phyloP scores from a whole-genome alignment of 345 rosid genomes.

The Microcos paniculata region DNA sequence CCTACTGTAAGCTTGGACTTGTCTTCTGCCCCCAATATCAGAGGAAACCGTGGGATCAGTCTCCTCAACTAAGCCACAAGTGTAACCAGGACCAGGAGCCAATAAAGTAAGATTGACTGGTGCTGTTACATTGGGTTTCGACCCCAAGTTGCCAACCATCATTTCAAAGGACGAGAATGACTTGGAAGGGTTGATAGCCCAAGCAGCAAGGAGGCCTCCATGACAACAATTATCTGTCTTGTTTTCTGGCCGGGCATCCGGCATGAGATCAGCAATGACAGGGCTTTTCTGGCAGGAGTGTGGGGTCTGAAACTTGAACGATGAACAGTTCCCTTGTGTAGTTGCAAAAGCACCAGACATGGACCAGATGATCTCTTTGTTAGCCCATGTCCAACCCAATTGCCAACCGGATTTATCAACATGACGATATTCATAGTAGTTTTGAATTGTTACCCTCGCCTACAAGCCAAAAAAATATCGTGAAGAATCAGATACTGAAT shows the following conservation, averaged over 20 bases:
- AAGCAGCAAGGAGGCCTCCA: slow-evolving; percentile 45
- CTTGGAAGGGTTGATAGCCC: slow-evolving; percentile 45
- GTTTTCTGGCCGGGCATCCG: slow-evolving; percentile 27
- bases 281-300: slow-evolving; percentile 53
- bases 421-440: slow-evolving; percentile 47
- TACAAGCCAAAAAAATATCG: slow-evolving; percentile 17
- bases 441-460: slow-evolving; percentile 58
- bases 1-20: slow-evolving; percentile 55
- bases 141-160: slow-evolving; percentile 38
- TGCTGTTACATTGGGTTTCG: slow-evolving; percentile 19
- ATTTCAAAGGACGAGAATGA: slow-evolving; percentile 54
- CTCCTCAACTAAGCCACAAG: slow-evolving; percentile 42
- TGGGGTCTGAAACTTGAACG: slow-evolving; percentile 27
- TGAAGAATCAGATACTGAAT: background rate
- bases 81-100: slow-evolving; percentile 62
- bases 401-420: slow-evolving; percentile 54
- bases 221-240: slow-evolving; percentile 44
- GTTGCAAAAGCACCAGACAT: slow-evolving; percentile 60
- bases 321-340: slow-evolving; percentile 46
- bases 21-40: slow-evolving; percentile 49
- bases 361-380: slow-evolving; percentile 42
- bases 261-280: slow-evolving; percentile 38
- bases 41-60: slow-evolving; percentile 37
- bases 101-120: slow-evolving; percentile 46
- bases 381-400: slow-evolving; percentile 56